Base-by-base conservation (phyloP, 176 grass and related monocot species). In the Bothriochloa decipiens region DNA sequence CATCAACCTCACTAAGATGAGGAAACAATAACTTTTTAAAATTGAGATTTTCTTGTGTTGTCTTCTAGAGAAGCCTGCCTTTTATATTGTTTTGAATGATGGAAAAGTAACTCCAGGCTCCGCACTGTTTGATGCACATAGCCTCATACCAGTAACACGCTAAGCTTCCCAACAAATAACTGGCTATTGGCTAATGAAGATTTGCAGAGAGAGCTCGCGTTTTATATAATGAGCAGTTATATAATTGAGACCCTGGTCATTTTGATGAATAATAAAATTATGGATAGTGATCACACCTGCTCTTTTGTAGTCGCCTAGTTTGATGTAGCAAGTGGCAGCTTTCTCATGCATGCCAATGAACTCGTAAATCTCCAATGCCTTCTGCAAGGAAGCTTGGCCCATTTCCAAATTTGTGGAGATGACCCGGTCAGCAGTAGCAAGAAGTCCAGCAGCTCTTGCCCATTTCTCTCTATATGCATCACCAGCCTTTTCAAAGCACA, bases 401-500 rank as follows among this genome's bases (percentile, higher is more conserved):
- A 87, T 90, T 22, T 86, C 84, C 10, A 27, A 76, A 77, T 97
- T 91, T 68, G 75, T 73, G 26, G 72, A 73, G 72, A 85, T 91
- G 11, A 81, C 41, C 47, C 71, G 92, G 5, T 97, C 95, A 57
- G 92, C 90, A 45, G 53, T 86, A 17, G 86, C 84, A 53, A 91
- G 11, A 70, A 97, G 95, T 22, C 95, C 95, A 22, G 95, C 88
- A 52, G 95, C 95, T 89, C 78, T 92, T 26, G 92, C 90, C 90
- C 92, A 90, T 36, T 90, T 97, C 79, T 90, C 92, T 64, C 76
- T 86, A 40, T 91, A 61, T 11, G 50, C 75, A 85, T 97, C 95
- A 75, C 92, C 95, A 26, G 92, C 92, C 72, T 92, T 94, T 64
- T 93, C 95, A 69, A 97, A 97, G 68, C 95, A 97, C 88, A 97